A percentile compares a stretch with the other conserved stretches of the same genome.
These are phyloP conservation scores for Pneumocystis jirovecii DNA, from an alignment of 1,139 yeast genomes.

Conservation along the genomic window DNA sequence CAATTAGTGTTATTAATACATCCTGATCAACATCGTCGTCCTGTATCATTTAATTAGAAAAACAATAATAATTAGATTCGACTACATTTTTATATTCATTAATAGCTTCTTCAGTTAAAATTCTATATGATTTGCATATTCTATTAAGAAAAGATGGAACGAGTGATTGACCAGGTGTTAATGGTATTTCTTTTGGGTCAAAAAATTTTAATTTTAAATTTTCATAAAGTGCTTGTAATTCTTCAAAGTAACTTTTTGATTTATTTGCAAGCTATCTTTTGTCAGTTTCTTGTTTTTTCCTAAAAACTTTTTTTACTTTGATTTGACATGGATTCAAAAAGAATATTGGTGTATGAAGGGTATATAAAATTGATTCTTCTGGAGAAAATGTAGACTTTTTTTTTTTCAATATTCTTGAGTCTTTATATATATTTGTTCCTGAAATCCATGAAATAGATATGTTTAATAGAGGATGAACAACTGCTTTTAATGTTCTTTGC, in stretches of 20 bases:
- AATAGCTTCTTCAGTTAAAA: background rate
- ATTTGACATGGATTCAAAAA: background rate
- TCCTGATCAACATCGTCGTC: slow-evolving; percentile 1
- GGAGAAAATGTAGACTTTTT: background rate
- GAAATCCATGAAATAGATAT: background rate
- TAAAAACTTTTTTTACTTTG: background rate
- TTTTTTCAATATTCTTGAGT: background rate
- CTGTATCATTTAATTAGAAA: background rate
- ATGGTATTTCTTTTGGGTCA: background rate
- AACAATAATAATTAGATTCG: background rate
- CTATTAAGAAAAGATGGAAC: background rate
- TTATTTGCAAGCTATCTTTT: background rate
- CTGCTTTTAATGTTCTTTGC: background rate
- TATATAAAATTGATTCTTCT: background rate
- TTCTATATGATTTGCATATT: background rate
- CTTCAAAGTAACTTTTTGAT: background rate
- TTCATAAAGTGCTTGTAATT: background rate
- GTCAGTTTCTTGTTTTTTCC: background rate
- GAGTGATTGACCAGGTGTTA: background rate
- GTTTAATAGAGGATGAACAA: background rate
- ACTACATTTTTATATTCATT: background rate
- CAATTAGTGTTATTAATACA: background rate
- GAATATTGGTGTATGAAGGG: background rate
- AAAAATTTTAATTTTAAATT: background rate
- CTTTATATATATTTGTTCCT: background rate